These are phyloP conservation scores for Adiantum capillusveneris DNA, from an alignment of 75 land plant genomes.

Conservation along the genomic window DNA sequence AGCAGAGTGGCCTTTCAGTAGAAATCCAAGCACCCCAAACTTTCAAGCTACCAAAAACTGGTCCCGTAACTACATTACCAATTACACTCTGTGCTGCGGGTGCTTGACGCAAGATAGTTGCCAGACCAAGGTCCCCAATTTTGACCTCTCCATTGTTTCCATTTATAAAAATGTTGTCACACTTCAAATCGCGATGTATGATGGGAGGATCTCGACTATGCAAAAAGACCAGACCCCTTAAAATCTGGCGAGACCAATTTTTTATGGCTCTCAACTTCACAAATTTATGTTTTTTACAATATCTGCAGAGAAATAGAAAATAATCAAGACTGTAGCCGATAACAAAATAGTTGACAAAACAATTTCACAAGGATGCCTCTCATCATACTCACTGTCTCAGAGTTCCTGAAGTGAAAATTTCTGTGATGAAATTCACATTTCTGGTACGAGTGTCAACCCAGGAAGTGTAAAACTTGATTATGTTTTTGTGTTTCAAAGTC, in stretches of 20 bases:
- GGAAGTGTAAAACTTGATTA: slow-evolving; percentile 74
- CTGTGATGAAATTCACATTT: slow-evolving; percentile 92
- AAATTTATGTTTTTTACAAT: slow-evolving; percentile 38
- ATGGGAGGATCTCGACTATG: slow-evolving; percentile 70
- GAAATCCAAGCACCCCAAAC: neutral
- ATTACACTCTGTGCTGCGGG: slow-evolving; percentile 58
- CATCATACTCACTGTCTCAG: slow-evolving; percentile 60
- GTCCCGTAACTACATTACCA: slow-evolving; percentile 20
- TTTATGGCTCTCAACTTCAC: slow-evolving; percentile 51
- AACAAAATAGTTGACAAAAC: too few relatives aligned
- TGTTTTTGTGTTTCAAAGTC: slow-evolving; percentile 72
- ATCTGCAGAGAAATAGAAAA: slow-evolving; percentile 8
- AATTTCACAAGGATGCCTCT: too few relatives aligned
- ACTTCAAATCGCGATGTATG: slow-evolving; percentile 73
- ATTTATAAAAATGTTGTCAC: slow-evolving; percentile 76
- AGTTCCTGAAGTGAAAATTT: slow-evolving; percentile 91
- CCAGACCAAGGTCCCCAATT: slow-evolving; percentile 78
- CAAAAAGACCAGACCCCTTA: slow-evolving; percentile 53
- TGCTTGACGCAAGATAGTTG: slow-evolving; percentile 44
- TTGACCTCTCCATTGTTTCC: slow-evolving; percentile 76
- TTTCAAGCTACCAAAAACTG: too few relatives aligned
- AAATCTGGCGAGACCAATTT: slow-evolving; percentile 62
- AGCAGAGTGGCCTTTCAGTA: slow-evolving; percentile 3
- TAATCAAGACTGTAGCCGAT: neutral
- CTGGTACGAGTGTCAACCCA: slow-evolving; percentile 63